Base-by-base conservation (phyloP, 306 rosid species). In the Lathyrus aphaca region DNA sequence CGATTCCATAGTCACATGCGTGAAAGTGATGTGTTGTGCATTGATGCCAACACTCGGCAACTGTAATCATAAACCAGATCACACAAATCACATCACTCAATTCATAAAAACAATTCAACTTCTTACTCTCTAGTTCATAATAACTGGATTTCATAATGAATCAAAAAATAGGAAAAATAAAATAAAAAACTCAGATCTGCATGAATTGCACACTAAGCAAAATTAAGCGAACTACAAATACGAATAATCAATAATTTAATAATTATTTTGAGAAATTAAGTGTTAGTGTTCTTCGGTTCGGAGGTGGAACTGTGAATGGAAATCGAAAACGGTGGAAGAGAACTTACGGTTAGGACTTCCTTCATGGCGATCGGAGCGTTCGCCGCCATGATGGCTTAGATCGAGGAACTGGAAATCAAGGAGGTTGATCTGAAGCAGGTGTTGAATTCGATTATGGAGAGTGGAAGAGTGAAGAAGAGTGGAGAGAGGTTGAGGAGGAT, bases 361-460 rank as follows among this genome's bases (percentile, higher is more conserved):
- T 82, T 88, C 98, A 93, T 90, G 94, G 98, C 81, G 96, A 93
- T 93, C 93, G 98, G 98, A 79, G 98, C 98, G 77, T 76, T 93
- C 29, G 98, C 96, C 84, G 98, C 96, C 98, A 92, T 92, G 88
- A 70, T 72, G 83, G 65, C 81, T 80, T 64, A 48, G 94, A 89
- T 89, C 89, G 82, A 74, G 38, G 78, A 82, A 64, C 68, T 39
- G 57, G 44, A 71, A 67, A 49, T 25, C 48, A 53, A 74, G 23
- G 76, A 42, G 15, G 58, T 39, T 69, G 96, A 93, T 90, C 97
- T 82, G 81, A 30, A 48, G 55, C 66, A 48, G 72, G 63, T 72
- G 71, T 71, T 53, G 70, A 63, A 64, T 8, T 74, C 40, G 74
- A 18, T 40, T 42, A 74, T 16, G 45, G 51, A 66, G 61, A 72